Conservation (phyloP, 2,329 filamentous ascomycete genomes). For the Alternaria sp. region DNA sequence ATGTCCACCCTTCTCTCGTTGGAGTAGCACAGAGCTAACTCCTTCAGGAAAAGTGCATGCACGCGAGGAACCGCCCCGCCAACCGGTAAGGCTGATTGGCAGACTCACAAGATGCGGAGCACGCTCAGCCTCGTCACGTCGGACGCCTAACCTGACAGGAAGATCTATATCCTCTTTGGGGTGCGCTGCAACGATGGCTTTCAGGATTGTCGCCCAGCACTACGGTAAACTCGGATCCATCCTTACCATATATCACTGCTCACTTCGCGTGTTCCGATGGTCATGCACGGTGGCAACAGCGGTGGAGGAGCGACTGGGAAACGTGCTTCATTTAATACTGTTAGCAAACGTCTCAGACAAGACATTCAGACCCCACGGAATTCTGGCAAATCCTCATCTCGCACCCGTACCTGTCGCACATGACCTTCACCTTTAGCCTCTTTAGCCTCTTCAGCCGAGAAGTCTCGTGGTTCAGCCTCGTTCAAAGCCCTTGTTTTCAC, state of each 20-base stretch:
- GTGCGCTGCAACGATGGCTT: not conserved
- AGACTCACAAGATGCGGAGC: not conserved
- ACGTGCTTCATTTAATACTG: not conserved
- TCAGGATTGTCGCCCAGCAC: not conserved
- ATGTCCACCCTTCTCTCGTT: not conserved
- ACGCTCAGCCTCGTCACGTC: not conserved
- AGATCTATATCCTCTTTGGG: not conserved
- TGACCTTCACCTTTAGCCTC: not conserved
- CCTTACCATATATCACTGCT: not conserved
- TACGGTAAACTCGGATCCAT: conserved; percentile 1
- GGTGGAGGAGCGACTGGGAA: not conserved
- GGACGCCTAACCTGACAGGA: conserved; percentile 1
- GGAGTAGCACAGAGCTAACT: not conserved
- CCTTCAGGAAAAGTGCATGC: not conserved
- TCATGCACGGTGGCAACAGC: not conserved
- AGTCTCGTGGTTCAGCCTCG: not conserved
- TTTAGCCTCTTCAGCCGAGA: not conserved
- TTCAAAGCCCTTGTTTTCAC: not conserved
- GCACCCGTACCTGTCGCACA: not conserved
- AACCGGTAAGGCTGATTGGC: not conserved
- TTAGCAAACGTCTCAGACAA: not conserved
- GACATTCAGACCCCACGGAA: not conserved
- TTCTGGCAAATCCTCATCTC: not conserved
- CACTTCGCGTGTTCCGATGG: not conserved
- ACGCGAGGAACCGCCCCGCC: not conserved